Evolutionary conservation across 2,329 filamentous ascomycete genomes (phyloP).

Genomic region (Calcarisporium arbuscula): DNA sequence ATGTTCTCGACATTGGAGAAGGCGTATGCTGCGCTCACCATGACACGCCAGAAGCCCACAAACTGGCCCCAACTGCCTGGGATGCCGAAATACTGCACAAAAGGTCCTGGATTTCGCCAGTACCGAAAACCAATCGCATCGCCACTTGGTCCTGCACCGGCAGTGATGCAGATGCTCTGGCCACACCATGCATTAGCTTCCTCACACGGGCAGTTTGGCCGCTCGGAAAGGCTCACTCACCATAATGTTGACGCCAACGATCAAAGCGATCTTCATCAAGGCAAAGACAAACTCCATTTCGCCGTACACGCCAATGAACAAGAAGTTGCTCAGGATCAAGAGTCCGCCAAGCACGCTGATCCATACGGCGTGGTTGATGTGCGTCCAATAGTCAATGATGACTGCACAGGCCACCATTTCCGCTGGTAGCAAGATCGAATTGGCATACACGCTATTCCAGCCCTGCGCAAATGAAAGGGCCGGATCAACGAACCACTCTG

Average conservation of each 20-base stretch:
- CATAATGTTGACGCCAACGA: slow-evolving; percentile 56
- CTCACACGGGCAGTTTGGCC: no score
- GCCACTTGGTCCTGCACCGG: no score
- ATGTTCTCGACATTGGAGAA: slow-evolving; percentile 61
- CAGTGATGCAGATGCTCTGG: no score
- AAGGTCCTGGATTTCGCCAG: slow-evolving; percentile 63
- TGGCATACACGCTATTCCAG: slow-evolving; percentile 51
- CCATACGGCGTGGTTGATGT: slow-evolving; percentile 46
- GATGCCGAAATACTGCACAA: slow-evolving; percentile 56
- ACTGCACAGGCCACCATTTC: slow-evolving; percentile 59
- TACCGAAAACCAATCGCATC: slow-evolving; percentile 66
- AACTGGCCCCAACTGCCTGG: slow-evolving; percentile 58
- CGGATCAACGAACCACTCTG: slow-evolving; percentile 55
- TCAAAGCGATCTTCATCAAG: slow-evolving; percentile 52
- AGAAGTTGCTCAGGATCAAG: slow-evolving; percentile 51
- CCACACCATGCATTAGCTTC: no score
- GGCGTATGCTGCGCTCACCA: slow-evolving; percentile 59
- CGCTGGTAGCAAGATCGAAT: slow-evolving; percentile 46
- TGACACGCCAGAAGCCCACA: slow-evolving; percentile 59
- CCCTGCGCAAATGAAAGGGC: slow-evolving; percentile 50
- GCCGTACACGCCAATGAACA: slow-evolving; percentile 53
- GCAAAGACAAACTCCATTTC: slow-evolving; percentile 50
- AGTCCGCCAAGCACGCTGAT: slow-evolving; percentile 43
- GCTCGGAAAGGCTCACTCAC: no score
- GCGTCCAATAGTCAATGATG: slow-evolving; percentile 58